phyloP scores from a whole-genome alignment of 192 early-diverging fungal species.

The Chytriomyces sp. region DNA sequence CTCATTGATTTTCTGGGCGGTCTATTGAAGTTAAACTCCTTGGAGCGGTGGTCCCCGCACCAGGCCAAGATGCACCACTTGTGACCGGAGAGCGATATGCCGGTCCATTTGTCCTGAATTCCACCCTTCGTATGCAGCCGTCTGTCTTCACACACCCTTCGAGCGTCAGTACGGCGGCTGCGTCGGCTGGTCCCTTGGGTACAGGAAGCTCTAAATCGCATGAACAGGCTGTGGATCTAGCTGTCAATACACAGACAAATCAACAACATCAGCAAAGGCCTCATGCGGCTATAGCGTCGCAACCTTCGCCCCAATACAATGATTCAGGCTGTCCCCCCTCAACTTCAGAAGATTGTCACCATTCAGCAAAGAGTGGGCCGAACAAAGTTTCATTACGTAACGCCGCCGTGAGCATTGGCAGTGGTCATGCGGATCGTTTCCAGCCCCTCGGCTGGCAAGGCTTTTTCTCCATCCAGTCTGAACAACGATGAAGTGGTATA shows the following conservation, averaged over 20 bases:
- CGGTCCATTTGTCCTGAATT: conserved; percentile 67
- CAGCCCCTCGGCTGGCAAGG: background rate
- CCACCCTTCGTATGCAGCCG: conserved; percentile 18
- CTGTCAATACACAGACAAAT: background rate
- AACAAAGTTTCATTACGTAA: conserved; percentile 28
- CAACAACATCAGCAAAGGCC: background rate
- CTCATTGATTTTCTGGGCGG: conserved; percentile 1
- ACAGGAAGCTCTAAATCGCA: background rate
- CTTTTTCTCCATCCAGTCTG: background rate
- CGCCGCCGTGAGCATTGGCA: background rate
- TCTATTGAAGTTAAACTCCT: conserved; percentile 46
- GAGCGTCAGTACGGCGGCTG: background rate
- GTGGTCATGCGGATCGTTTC: too few species aligned
- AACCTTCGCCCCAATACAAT: conserved; percentile 48
- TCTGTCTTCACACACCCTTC: background rate
- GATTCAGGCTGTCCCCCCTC: conserved; percentile 53
- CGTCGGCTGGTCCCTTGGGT: background rate
- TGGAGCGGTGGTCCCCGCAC: conserved; percentile 92
- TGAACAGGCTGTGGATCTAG: background rate
- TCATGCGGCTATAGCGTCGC: background rate
- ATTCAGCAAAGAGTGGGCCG: conserved; percentile 42
- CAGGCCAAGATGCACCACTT: conserved; percentile 93
- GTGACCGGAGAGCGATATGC: conserved; percentile 84
- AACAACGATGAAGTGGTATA: conserved; percentile 13
- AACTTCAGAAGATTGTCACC: conserved; percentile 52